Conservation (phyloP, 371 early-diverging fungal species). For the Encephalitozoon intestinalis region DNA sequence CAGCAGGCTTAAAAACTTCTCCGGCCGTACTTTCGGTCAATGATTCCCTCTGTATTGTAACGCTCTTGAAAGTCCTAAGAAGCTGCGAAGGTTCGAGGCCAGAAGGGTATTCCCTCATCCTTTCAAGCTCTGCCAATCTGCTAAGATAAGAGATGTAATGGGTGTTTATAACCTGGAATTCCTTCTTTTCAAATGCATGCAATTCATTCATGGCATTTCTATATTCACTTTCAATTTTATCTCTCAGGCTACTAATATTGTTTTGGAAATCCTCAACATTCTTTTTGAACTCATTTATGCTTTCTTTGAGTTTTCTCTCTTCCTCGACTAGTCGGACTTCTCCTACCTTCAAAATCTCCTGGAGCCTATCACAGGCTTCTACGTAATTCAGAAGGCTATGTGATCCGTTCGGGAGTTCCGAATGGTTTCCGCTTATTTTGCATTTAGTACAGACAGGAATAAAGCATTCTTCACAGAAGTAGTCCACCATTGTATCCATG, state of each 20-base stretch:
- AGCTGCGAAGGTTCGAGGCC: constrained; percentile 54
- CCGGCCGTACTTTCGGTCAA: neutral
- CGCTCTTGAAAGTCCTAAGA: constrained; percentile 47
- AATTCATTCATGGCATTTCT: constrained; percentile 39
- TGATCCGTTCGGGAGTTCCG: constrained; percentile 27
- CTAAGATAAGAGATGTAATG: constrained; percentile 44
- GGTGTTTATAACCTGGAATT: constrained; percentile 57
- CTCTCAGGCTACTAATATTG: constrained; percentile 36
- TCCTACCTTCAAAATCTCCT: constrained; percentile 6
- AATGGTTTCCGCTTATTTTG: constrained; percentile 55
- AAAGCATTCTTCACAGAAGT: constrained; percentile 56
- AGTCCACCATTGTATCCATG: constrained; percentile 51
- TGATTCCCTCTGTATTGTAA: constrained; percentile 35
- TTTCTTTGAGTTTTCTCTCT: constrained; percentile 31
- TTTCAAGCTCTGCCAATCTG: constrained; percentile 14
- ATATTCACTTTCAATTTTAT: constrained; percentile 52
- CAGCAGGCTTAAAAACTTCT: neutral
- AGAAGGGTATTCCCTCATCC: constrained; percentile 42
- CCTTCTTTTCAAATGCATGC: constrained; percentile 46
- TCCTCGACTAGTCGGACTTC: constrained; percentile 15
- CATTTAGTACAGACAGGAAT: constrained; percentile 60
- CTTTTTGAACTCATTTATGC: constrained; percentile 6
- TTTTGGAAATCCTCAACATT: neutral
- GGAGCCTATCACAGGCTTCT: constrained; percentile 56
- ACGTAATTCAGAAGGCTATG: constrained; percentile 54